Percentiles rank a stretch among this genome's conserved stretches.
Evolutionary conservation across 176 grass and related monocot species (phyloP).

Genomic region (Microstegium vimineum): DNA sequence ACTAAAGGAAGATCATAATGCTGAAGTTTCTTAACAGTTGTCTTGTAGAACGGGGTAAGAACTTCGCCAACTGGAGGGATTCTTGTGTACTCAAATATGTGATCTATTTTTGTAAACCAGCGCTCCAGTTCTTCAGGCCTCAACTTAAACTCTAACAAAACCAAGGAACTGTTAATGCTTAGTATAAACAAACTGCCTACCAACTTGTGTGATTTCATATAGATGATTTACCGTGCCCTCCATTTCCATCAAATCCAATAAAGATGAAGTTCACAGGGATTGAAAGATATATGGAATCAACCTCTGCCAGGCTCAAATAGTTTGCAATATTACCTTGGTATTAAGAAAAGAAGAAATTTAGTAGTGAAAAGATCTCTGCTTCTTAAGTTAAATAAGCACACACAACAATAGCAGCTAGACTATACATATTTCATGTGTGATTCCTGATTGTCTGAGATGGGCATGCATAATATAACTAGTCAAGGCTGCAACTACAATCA

Average conservation of each 20-base stretch:
- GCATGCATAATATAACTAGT: background rate
- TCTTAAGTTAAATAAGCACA: conserved; percentile 9
- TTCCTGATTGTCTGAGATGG: background rate
- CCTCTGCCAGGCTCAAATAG: conserved; percentile 71
- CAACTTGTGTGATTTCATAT: conserved; percentile 4
- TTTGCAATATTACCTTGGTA: conserved; percentile 69
- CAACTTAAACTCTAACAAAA: conserved; percentile 73
- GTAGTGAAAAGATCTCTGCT: background rate
- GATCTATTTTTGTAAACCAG: conserved; percentile 98
- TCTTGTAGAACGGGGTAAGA: conserved; percentile 85
- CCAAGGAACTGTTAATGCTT: conserved; percentile 4
- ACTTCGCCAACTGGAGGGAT: conserved; percentile 88
- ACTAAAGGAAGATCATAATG: conserved; percentile 88
- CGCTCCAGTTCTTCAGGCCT: conserved; percentile 73
- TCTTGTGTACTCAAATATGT: conserved; percentile 92
- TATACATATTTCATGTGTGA: background rate
- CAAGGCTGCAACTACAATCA: conserved; percentile 7
- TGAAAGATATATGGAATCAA: conserved; percentile 87
- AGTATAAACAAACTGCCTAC: conserved; percentile 12
- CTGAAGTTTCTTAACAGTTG: conserved; percentile 66
- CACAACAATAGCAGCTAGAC: background rate
- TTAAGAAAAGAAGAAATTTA: conserved; percentile 21
- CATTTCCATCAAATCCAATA: conserved; percentile 97
- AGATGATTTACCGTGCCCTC: conserved; percentile 57
- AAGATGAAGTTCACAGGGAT: conserved; percentile 96